Conservation (phyloP, 2,329 filamentous ascomycete genomes). For the Trichophyton mentagrophytes region DNA sequence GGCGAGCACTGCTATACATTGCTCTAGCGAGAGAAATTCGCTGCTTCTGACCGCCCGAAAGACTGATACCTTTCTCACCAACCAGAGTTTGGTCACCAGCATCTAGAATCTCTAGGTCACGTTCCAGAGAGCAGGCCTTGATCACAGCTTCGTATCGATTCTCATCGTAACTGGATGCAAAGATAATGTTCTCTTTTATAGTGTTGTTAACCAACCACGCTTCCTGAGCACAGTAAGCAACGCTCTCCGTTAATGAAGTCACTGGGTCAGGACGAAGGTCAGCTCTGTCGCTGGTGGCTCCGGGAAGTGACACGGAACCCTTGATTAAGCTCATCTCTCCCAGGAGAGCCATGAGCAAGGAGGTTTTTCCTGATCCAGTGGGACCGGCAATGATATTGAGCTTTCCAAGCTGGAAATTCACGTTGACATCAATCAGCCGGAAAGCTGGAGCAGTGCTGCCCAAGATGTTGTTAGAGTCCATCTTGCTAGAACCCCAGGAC, state of each 20-base stretch:
- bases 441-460: conserved; percentile 47
- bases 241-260: conserved; percentile 76
- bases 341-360: conserved; percentile 84
- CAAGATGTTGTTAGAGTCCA: conserved; percentile 39
- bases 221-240: conserved; percentile 93
- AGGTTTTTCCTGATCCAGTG: conserved; percentile 92
- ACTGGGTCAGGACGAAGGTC: conserved; percentile 69
- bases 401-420: conserved; percentile 72
- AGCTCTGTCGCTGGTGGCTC: conserved; percentile 64
- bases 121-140: conserved; percentile 77
- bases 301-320: conserved; percentile 72
- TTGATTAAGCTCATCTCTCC: conserved; percentile 86
- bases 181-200: conserved; percentile 91
- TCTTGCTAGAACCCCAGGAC: conserved; percentile 61
- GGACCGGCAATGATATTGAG: conserved; percentile 88
- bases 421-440: conserved; percentile 66
- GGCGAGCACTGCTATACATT: conserved; percentile 86
- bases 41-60: conserved; percentile 96
- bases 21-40: conserved; percentile 92
- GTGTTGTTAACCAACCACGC: conserved; percentile 94
- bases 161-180: conserved; percentile 68
- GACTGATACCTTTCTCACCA: conserved; percentile 90
- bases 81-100: conserved; percentile 86
- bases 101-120: conserved; percentile 84
- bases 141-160: conserved; percentile 78